These are phyloP conservation scores for Pseudisothecium myosuroides DNA, from an alignment of 225 moss, liverwort and hornwort genomes.

Conservation along the genomic window DNA sequence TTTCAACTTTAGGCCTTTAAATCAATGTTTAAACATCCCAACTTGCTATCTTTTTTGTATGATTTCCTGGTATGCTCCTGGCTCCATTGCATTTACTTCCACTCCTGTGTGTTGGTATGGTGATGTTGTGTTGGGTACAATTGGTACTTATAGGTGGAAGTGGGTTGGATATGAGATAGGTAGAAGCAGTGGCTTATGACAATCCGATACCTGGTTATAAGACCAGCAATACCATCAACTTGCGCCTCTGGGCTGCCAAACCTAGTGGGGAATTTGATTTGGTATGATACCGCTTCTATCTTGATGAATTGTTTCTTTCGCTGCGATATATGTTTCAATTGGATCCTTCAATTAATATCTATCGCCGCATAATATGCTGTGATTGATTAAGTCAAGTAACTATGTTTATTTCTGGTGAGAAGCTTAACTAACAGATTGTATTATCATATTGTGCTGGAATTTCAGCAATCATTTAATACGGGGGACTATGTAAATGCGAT, in stretches of 20 bases:
- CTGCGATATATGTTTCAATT: background rate
- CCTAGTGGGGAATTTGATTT: constrained; percentile 91
- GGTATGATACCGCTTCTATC: constrained; percentile 21
- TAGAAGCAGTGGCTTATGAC: constrained; percentile 91
- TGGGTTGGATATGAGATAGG: constrained; percentile 33
- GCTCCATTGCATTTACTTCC: background rate
- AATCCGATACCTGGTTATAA: constrained; percentile 88
- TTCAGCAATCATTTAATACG: constrained; percentile 90
- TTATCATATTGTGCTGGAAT: background rate
- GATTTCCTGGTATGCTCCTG: background rate
- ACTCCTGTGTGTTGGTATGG: background rate
- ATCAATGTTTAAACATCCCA: background rate
- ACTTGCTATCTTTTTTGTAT: background rate
- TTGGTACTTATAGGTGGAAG: background rate
- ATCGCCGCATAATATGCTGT: background rate
- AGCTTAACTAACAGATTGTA: background rate
- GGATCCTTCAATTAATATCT: background rate
- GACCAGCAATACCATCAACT: constrained; percentile 86
- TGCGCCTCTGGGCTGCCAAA: constrained; percentile 93
- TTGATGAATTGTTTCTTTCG: background rate
- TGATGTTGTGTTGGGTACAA: background rate
- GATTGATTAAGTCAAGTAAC: background rate
- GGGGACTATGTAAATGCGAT: constrained; percentile 96
- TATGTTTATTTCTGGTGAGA: background rate
- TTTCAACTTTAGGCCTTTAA: background rate